Evolutionary conservation across 768 basidiomycete species (phyloP).

Genomic region (Rubroboletus satanas): DNA sequence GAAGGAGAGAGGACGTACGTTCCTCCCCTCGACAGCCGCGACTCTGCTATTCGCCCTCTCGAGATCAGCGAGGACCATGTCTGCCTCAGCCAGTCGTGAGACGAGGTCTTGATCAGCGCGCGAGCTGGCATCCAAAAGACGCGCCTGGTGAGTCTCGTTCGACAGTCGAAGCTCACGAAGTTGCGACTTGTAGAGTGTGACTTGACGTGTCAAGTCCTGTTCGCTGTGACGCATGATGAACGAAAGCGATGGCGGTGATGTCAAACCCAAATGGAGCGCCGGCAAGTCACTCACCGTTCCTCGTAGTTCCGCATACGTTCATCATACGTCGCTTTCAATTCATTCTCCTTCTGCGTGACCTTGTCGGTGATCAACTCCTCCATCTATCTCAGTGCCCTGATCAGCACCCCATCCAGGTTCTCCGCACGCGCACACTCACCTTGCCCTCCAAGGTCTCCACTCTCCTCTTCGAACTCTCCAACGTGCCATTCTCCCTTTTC

Average conservation of each 20-base stretch:
- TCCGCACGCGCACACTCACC: slow-evolving; percentile 39
- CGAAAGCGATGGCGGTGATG: not conserved
- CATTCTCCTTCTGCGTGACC: slow-evolving; percentile 90
- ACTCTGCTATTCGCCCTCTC: slow-evolving; percentile 94
- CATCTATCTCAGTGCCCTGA: slow-evolving; percentile 56
- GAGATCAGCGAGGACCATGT: slow-evolving; percentile 92
- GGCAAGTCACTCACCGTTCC: slow-evolving; percentile 61
- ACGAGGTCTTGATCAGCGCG: slow-evolving; percentile 94
- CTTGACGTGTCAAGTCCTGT: slow-evolving; percentile 88
- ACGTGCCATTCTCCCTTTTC: slow-evolving; percentile 59
- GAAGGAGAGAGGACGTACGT: slow-evolving; percentile 47
- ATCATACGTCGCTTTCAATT: slow-evolving; percentile 94
- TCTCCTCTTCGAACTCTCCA: slow-evolving; percentile 72
- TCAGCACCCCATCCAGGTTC: slow-evolving; percentile 3
- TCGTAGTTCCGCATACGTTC: slow-evolving; percentile 95
- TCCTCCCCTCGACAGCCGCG: slow-evolving; percentile 87
- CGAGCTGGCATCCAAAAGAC: slow-evolving; percentile 85
- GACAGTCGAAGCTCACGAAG: slow-evolving; percentile 86
- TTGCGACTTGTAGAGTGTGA: slow-evolving; percentile 83
- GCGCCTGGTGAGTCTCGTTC: slow-evolving; percentile 90
- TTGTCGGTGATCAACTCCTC: slow-evolving; percentile 88
- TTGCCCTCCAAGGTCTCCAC: slow-evolving; percentile 81
- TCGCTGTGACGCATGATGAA: slow-evolving; percentile 51
- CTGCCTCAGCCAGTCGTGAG: slow-evolving; percentile 86
- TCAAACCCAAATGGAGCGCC: not conserved